A percentile compares a stretch with the other conserved stretches of the same genome.
Conservation (phyloP, 2,329 filamentous ascomycete species). For the Sporothrix protearum region DNA sequence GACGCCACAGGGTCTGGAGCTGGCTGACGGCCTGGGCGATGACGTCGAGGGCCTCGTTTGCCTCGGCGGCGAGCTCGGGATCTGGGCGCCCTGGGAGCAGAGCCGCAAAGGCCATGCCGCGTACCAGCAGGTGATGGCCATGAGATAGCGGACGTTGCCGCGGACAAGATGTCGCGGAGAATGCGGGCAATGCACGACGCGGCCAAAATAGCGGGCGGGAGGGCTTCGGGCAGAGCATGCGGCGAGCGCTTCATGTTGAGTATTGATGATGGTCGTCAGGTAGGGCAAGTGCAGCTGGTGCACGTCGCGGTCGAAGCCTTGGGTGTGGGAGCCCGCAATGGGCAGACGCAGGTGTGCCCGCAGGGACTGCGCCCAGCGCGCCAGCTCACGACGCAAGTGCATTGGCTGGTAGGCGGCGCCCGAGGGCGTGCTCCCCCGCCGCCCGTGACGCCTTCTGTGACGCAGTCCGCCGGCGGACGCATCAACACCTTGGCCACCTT, state of each 20-base stretch:
- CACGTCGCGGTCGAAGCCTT: constrained; percentile 14
- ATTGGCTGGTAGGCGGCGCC: neutral
- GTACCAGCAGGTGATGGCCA: constrained; percentile 19
- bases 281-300: constrained; percentile 18
- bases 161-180: constrained; percentile 12
- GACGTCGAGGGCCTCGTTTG: constrained; percentile 8
- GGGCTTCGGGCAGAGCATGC: constrained; percentile 9
- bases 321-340: neutral
- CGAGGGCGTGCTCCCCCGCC: neutral
- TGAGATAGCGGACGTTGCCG: constrained; percentile 15
- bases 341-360: neutral
- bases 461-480: neutral
- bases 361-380: constrained; percentile 4
- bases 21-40: constrained; percentile 3
- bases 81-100: neutral
- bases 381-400: constrained; percentile 12
- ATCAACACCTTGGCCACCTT: neutral
- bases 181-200: constrained; percentile 19
- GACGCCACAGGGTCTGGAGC: constrained; percentile 16
- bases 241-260: constrained; percentile 18
- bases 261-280: constrained; percentile 12
- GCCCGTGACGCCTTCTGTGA: neutral
- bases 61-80: constrained; percentile 11
- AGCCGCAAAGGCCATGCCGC: constrained; percentile 8
- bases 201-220: constrained; percentile 6